Percentiles rank a stretch among this genome's conserved stretches.
Evolutionary conservation across 768 basidiomycete genomes (phyloP).

Genomic region (Agaricus bisporus): DNA sequence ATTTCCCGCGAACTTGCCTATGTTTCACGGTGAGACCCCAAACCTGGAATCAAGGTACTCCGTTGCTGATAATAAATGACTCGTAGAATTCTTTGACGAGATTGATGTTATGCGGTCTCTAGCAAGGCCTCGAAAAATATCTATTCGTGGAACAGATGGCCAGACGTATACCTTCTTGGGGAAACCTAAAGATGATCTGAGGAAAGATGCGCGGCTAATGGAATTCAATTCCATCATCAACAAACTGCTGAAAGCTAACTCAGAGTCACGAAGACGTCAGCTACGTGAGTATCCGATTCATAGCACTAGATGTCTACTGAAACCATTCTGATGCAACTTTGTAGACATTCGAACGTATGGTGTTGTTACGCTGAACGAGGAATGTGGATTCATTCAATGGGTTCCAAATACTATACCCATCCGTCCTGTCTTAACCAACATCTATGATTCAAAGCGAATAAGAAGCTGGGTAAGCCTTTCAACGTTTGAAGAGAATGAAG

Average conservation of each 20-base stretch:
- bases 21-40: conserved; percentile 57
- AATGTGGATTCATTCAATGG: conserved; percentile 98
- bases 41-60: background rate
- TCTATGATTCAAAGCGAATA: conserved; percentile 48
- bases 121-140: conserved; percentile 87
- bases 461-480: conserved; percentile 32
- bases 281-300: conserved; percentile 55
- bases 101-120: conserved; percentile 90
- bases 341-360: conserved; percentile 94
- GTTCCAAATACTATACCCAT: conserved; percentile 88
- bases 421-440: conserved; percentile 64
- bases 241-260: conserved; percentile 88
- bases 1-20: conserved; percentile 72
- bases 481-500: background rate
- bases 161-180: conserved; percentile 86
- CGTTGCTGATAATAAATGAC: background rate
- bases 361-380: conserved; percentile 97
- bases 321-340: background rate
- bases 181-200: conserved; percentile 95
- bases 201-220: conserved; percentile 97
- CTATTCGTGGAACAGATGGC: conserved; percentile 78
- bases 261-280: conserved; percentile 85
- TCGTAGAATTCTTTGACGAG: conserved; percentile 70
- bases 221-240: conserved; percentile 98
- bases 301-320: background rate